Base-by-base conservation (phyloP, 495 filamentous ascomycete species). In the Talaromyces nanjingensis region DNA sequence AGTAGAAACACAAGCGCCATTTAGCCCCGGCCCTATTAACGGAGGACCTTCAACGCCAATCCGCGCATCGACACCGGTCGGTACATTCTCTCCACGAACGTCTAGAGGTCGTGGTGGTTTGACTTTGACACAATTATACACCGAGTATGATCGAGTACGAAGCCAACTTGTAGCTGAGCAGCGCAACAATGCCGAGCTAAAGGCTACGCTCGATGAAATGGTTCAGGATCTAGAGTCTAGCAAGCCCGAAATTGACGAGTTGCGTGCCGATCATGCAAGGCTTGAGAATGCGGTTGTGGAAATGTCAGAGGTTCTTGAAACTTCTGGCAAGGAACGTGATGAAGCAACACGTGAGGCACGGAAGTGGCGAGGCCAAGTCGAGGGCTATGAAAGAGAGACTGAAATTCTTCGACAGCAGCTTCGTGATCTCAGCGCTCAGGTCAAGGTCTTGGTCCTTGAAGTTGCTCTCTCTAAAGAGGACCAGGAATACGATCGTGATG, bases 371-470 rank as follows among this genome's bases (percentile, higher is more conserved):
- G 85, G 83, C 57, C 81, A 89, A 64, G 84, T 90, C 27, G 79
- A 87, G 62, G 89, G 87, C 9, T 81, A 88, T 6, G 79, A 84
- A 47, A 86, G 85, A 16, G 92, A 97, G 74, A 81, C 84, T 29
- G 87, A 89, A 60, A 87, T 98, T 60, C 79, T 96, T 12, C 89
- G 88, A 31, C 89, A 93, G 65, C 85, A 98, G 70, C 80, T 98
- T n/a, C 87, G 94, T 27, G 94, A 98, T 76, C 81, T 96, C 20
- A 92, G 91, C 66, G 85, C 88, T 1, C 92, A 98, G 71, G 83
- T 97, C 66, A 94, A 96, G 74, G 83, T 96, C 52, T 81, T 99
- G 2, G 82, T 96, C 8, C 83, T 92, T 68, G 93, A 96, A 71
- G 81, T 91, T 33, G 86, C 94, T 63, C 82, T 88, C 24, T 78